Percentiles rank a stretch among this genome's conserved stretches.
phyloP scores from a whole-genome alignment of 495 filamentous ascomycete genomes.

The Xylaria grammica region DNA sequence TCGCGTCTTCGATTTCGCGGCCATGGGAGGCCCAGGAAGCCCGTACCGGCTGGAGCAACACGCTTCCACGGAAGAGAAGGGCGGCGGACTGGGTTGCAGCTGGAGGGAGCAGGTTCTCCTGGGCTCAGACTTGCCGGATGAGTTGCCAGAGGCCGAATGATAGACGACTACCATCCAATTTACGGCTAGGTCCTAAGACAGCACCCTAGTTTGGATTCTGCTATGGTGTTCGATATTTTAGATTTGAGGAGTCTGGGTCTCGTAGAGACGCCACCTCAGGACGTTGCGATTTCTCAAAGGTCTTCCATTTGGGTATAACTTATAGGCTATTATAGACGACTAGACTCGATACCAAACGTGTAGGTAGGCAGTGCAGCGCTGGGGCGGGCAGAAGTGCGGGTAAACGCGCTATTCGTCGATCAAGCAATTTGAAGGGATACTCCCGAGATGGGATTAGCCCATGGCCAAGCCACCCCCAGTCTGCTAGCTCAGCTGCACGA shows the following conservation, averaged over 20 bases:
- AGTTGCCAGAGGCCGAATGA: constrained; percentile 30
- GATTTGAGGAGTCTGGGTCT: neutral
- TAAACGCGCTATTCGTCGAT: neutral
- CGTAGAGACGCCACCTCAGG: too few relatives aligned
- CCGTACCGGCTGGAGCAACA: constrained; percentile 47
- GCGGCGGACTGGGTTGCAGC: constrained; percentile 41
- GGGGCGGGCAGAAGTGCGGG: too few relatives aligned
- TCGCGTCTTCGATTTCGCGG: constrained; percentile 63
- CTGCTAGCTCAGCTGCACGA: neutral
- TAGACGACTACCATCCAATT: neutral
- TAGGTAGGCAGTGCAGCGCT: too few relatives aligned
- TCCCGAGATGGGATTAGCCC: constrained; percentile 8
- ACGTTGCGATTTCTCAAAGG: too few relatives aligned
- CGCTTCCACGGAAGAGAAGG: constrained; percentile 42
- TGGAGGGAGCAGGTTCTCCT: constrained; percentile 31
- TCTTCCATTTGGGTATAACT: too few relatives aligned
- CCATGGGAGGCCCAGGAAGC: constrained; percentile 33
- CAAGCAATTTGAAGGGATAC: too few relatives aligned
- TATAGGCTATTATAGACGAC: too few relatives aligned
- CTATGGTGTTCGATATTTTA: neutral
- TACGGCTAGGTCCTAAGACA: neutral
- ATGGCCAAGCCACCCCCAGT: constrained; percentile 15
- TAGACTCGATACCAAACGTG: too few relatives aligned
- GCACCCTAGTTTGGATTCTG: neutral
- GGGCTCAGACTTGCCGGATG: constrained; percentile 33